Base-by-base conservation (phyloP, 257 asterid species). In the Ajuga chamaepitys region DNA sequence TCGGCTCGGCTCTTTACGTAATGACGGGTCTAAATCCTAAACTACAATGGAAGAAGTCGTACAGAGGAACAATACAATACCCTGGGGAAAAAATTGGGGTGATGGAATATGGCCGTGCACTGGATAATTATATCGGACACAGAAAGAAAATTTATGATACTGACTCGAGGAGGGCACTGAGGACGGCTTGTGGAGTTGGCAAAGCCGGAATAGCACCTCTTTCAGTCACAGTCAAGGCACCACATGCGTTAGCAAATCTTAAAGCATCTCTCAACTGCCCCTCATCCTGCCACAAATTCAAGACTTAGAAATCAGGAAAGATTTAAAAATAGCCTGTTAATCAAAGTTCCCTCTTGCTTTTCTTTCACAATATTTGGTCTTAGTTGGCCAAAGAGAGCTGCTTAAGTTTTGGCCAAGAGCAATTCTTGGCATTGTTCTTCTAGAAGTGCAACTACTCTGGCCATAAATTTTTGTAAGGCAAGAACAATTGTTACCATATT, bases 201-300 rank as follows among this genome's bases (percentile, higher is more conserved):
- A 93, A 76, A 67, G 99, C 95, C 1, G 99, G 99, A 80, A 93
- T 93, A 35, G 99, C 97, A 10, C 97, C 95, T 79, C 98, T 81
- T 72, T 89, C 99, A 25, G 66, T 93, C 73, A 93, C 97, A 18
- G 98, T 89, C 74, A 93, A 74, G 53, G 96, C 99, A 16, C 99
- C 99, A 60, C 97, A 89, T 26, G 85, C 96, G 71, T 93, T 93
- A 11, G 97, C 97, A 59, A 93, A 93, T 51, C 80, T 75, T 66
- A 94, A 85, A 55, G 95, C 93, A 26, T 90, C 96, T 74, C 85
- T 75, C 63, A 94, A 78, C 28, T 80, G 82, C n/a, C 47, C 75
- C 82, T 94, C 99, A 37, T 88, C 84, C 96, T 94, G 81, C 30
- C 34, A 52, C 54, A 42, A 56, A 30, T 14, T 20, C 17, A 53